These are phyloP conservation scores for Candida pseudoviswanathii DNA, from an alignment of 1,139 yeast genomes.

Conservation along the genomic window DNA sequence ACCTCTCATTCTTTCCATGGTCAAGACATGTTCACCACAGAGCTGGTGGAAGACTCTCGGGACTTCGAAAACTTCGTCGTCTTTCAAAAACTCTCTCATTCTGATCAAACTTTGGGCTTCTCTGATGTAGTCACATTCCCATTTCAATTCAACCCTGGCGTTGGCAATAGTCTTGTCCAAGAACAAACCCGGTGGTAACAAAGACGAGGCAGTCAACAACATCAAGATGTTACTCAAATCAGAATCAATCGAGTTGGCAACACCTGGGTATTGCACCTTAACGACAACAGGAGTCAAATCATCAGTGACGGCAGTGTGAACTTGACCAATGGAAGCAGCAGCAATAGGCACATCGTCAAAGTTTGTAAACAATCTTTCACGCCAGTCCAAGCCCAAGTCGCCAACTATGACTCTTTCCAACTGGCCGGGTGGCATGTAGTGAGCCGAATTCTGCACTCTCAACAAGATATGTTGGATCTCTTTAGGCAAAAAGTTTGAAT, in stretches of 20 bases:
- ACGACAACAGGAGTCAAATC: constrained; percentile 83
- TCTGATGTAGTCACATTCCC: constrained; percentile 96
- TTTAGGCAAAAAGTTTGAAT: constrained; percentile 76
- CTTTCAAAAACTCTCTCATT: constrained; percentile 61
- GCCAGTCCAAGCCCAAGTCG: constrained; percentile 84
- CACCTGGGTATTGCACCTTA: constrained; percentile 98
- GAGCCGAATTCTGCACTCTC: constrained; percentile 90
- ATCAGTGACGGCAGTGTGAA: constrained; percentile 76
- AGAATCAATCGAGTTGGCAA: constrained; percentile 87
- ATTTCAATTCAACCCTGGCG: constrained; percentile 88
- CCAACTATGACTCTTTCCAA: constrained; percentile 71
- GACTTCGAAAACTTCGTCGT: constrained; percentile 73
- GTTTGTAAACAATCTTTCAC: constrained; percentile 59
- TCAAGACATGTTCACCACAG: constrained; percentile 80
- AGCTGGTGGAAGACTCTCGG: constrained; percentile 80
- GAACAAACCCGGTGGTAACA: constrained; percentile 89
- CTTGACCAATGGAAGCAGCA: constrained; percentile 98
- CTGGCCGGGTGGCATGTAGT: constrained; percentile 95
- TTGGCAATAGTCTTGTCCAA: constrained; percentile 90
- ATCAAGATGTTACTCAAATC: constrained; percentile 84
- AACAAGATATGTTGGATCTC: constrained; percentile 81
- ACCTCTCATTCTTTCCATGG: constrained; percentile 91
- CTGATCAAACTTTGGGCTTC: constrained; percentile 81
- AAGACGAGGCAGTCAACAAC: constrained; percentile 80
- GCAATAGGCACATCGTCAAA: constrained; percentile 93